Percentiles rank a stretch among this genome's conserved stretches.
phyloP scores from a whole-genome alignment of 768 basidiomycete species.

The Leucocoprinus birnbaumii region DNA sequence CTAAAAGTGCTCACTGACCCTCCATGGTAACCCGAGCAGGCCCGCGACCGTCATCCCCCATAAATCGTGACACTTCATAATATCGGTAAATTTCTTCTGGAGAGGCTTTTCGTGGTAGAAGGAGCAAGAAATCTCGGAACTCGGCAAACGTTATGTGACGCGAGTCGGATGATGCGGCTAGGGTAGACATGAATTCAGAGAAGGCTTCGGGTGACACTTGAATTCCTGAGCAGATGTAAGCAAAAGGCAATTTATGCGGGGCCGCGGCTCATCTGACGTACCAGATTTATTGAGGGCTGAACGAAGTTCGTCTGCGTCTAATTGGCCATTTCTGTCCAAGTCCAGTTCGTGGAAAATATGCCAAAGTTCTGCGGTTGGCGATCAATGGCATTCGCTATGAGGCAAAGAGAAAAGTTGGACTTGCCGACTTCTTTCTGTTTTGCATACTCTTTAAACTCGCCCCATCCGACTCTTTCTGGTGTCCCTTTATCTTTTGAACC shows the following conservation, averaged over 20 bases:
- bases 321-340: constrained; percentile 80
- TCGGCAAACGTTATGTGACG: constrained; percentile 74
- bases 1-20: constrained; percentile 45
- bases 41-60: constrained; percentile 76
- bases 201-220: constrained; percentile 65
- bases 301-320: constrained; percentile 54
- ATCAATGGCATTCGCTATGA: constrained; percentile 13
- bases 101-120: constrained; percentile 79
- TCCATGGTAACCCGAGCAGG: constrained; percentile 85
- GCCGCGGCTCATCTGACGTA: constrained; percentile 21
- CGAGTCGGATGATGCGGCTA: constrained; percentile 70
- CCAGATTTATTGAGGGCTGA: constrained; percentile 65
- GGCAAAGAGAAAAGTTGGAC: constrained; percentile 21
- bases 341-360: constrained; percentile 89
- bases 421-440: constrained; percentile 79
- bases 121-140: constrained; percentile 87
- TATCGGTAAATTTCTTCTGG: constrained; percentile 84
- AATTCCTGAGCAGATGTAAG: constrained; percentile 51
- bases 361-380: constrained; percentile 70
- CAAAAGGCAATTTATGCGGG: not conserved
- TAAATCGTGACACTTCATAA: constrained; percentile 65
- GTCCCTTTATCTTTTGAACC: constrained; percentile 37
- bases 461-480: constrained; percentile 58
- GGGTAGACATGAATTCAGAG: constrained; percentile 75
- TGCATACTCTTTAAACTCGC: constrained; percentile 71